phyloP scores from a whole-genome alignment of 78 protist species.

The Dictyostelium capitatum region DNA sequence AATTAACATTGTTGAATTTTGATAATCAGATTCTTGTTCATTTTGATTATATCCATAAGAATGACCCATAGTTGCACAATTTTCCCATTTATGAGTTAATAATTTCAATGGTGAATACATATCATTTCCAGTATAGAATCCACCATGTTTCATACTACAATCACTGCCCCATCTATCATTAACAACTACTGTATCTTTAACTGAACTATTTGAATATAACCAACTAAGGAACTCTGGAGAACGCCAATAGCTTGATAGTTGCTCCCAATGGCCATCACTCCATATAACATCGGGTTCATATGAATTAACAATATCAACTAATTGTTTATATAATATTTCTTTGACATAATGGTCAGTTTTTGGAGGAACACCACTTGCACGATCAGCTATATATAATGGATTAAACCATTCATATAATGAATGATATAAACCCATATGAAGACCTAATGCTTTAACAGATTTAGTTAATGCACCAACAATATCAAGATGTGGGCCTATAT shows the following conservation, averaged over 20 bases:
- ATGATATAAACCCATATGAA: conserved; percentile 80
- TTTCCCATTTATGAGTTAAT: conserved; percentile 71
- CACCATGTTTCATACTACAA: conserved; percentile 41
- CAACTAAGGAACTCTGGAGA: conserved; percentile 72
- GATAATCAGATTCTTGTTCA: conserved; percentile 8
- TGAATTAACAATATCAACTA: conserved; percentile 35
- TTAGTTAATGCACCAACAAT: conserved; percentile 42
- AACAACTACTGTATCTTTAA: conserved; percentile 65
- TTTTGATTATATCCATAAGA: conserved; percentile 68
- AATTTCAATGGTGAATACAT: conserved; percentile 32
- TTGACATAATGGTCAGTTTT: conserved; percentile 7
- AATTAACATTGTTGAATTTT: conserved; percentile 15
- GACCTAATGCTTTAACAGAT: conserved; percentile 37
- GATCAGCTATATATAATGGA: conserved; percentile 65
- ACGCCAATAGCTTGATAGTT: conserved; percentile 44
- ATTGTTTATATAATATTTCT: conserved; percentile 39
- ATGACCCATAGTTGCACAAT: conserved; percentile 51
- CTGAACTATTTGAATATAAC: conserved; percentile 49
- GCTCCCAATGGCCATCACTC: conserved; percentile 85
- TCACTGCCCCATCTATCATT: conserved; percentile 83
- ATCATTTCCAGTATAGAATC: conserved; percentile 63
- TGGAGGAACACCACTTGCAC: conserved; percentile 6
- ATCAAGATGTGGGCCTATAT: conserved; percentile 65
- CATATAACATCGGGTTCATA: conserved; percentile 82
- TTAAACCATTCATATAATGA: conserved; percentile 74